Conservation (phyloP, 805 yeast species). For the Scheffersomyces coipomensis region DNA sequence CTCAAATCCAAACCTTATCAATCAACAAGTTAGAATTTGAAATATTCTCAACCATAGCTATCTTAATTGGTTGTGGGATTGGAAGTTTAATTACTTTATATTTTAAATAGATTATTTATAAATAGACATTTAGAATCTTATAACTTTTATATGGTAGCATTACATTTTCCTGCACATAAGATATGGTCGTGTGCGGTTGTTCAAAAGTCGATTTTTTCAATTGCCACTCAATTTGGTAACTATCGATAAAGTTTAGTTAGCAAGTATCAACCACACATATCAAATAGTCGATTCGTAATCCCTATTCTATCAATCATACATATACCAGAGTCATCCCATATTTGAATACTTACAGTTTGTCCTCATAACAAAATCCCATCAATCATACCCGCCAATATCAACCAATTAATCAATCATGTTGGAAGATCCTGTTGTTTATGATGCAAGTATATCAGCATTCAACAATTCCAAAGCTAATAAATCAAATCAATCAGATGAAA, state of each 20-base stretch:
- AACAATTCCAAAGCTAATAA: constrained; percentile 8
- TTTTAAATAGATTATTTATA: constrained; percentile 11
- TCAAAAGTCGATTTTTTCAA: neutral
- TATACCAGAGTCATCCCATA: too few relatives aligned
- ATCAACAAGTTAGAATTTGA: constrained; percentile 22
- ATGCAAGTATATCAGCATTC: constrained; percentile 6
- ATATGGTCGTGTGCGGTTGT: neutral
- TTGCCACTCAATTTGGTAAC: constrained; percentile 5
- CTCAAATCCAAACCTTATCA: constrained; percentile 11
- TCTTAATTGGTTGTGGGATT: constrained; percentile 14
- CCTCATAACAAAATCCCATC: too few relatives aligned
- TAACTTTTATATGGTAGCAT: neutral
- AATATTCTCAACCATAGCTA: constrained; percentile 10
- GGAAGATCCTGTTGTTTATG: constrained; percentile 38
- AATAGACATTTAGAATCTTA: neutral
- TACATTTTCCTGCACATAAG: neutral
- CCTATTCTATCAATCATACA: too few relatives aligned
- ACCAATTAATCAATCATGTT: constrained; percentile 15
- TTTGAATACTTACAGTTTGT: too few relatives aligned
- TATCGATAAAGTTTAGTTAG: neutral
- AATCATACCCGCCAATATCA: too few relatives aligned
- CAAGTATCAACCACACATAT: too few relatives aligned
- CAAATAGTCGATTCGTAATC: too few relatives aligned
- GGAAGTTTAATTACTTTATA: constrained; percentile 18
- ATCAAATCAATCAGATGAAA: constrained; percentile 22